Evolutionary conservation across 768 basidiomycete species (phyloP).

Genomic region (Cystofilobasidium bisporidii): DNA sequence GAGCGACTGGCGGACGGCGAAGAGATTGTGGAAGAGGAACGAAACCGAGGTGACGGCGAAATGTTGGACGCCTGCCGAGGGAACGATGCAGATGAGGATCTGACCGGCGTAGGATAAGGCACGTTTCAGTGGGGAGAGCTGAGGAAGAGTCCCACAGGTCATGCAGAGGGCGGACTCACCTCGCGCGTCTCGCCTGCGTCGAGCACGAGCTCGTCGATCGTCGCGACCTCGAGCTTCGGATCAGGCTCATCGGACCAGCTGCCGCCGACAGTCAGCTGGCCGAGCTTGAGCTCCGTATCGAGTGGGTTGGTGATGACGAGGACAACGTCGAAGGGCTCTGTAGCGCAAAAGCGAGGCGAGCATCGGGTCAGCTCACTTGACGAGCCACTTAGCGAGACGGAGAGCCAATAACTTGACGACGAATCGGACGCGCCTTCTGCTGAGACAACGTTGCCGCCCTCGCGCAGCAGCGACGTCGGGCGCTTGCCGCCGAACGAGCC

Average conservation of each 20-base stretch:
- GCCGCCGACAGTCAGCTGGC: slow-evolving; percentile 29
- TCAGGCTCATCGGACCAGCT: background rate
- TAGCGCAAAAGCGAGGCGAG: background rate
- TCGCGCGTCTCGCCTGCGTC: slow-evolving; percentile 53
- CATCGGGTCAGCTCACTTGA: too few relatives aligned
- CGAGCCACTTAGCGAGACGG: too few relatives aligned
- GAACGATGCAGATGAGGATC: background rate
- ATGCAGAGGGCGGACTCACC: too few relatives aligned
- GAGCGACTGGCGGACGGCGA: slow-evolving; percentile 59
- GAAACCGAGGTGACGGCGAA: slow-evolving; percentile 52
- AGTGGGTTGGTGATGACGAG: slow-evolving; percentile 40
- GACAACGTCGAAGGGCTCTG: slow-evolving; percentile 38
- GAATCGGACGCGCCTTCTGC: slow-evolving; percentile 5
- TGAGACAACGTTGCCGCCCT: slow-evolving; percentile 14
- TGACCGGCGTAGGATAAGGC: too few relatives aligned
- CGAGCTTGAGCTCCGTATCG: slow-evolving; percentile 36
- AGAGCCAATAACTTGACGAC: too few relatives aligned
- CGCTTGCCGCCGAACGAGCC: slow-evolving; percentile 16
- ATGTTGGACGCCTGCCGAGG: slow-evolving; percentile 31
- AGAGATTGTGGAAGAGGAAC: slow-evolving; percentile 53
- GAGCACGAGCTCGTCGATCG: slow-evolving; percentile 53
- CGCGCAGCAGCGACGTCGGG: slow-evolving; percentile 30
- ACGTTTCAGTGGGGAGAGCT: background rate
- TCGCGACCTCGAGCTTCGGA: slow-evolving; percentile 41
- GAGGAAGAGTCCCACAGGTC: too few relatives aligned